Conservation (phyloP, 306 rosid genomes). For the Sindora glabra region DNA sequence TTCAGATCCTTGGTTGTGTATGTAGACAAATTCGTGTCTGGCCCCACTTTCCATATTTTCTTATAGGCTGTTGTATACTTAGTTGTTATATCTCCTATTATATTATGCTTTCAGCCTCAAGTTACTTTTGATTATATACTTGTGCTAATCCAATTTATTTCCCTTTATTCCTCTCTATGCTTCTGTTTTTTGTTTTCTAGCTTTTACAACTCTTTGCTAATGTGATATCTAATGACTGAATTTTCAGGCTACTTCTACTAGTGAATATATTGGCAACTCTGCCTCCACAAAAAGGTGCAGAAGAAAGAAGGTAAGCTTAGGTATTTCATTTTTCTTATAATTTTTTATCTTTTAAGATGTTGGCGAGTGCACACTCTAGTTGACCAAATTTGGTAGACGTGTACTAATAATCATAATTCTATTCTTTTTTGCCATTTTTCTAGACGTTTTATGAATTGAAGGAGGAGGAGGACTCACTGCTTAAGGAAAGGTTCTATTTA, state of each 20-base stretch:
- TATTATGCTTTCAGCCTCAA: no score
- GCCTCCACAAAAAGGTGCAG: conserved; percentile 44
- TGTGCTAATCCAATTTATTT: no score
- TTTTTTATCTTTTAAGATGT: neutral
- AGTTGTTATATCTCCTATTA: no score
- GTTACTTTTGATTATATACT: no score
- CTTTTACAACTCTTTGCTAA: neutral
- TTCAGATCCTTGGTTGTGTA: no score
- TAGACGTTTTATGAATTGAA: conserved; percentile 74
- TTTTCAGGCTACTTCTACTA: conserved; percentile 63
- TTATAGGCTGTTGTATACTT: no score
- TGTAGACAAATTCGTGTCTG: no score
- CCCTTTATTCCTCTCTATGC: no score
- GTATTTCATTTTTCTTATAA: neutral
- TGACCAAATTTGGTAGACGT: no score
- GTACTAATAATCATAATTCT: no score
- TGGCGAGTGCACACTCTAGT: no score
- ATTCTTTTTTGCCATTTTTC: neutral
- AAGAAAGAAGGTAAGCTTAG: conserved; percentile 57
- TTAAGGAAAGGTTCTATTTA: conserved; percentile 52
- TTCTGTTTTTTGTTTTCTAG: neutral
- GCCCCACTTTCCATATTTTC: no score
- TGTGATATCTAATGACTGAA: neutral
- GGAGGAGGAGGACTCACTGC: conserved; percentile 68
- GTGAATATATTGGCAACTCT: conserved; percentile 51